Evolutionary conservation across 2,329 filamentous ascomycete species (phyloP).

Genomic region (Chalara sp.): DNA sequence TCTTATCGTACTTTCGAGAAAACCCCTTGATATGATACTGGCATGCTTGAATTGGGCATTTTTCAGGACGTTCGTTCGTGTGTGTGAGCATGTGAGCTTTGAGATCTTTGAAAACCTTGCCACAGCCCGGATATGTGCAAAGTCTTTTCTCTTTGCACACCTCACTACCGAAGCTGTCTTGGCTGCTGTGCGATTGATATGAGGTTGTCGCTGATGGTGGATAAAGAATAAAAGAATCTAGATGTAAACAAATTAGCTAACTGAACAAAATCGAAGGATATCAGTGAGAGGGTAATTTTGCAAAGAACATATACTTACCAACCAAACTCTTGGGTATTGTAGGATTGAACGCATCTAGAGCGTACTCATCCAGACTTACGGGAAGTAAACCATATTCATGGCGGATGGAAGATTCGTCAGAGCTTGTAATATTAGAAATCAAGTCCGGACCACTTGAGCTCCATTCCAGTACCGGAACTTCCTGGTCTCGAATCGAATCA

Average conservation of each 20-base stretch:
- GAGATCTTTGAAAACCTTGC: conserved; percentile 51
- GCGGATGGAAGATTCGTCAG: too few relatives aligned
- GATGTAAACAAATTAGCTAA: conserved; percentile 32
- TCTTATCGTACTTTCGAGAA: conserved; percentile 94
- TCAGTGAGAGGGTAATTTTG: conserved; percentile 37
- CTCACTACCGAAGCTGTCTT: not conserved
- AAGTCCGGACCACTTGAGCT: too few relatives aligned
- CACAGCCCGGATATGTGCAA: conserved; percentile 48
- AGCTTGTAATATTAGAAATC: too few relatives aligned
- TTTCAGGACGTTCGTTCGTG: conserved; percentile 83
- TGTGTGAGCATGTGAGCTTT: conserved; percentile 93
- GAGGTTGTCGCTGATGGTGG: not conserved
- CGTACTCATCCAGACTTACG: conserved; percentile 29
- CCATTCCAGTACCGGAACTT: too few relatives aligned
- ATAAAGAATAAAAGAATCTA: not conserved
- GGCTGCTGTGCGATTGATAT: not conserved
- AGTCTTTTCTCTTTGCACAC: conserved; percentile 15
- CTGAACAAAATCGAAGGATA: conserved; percentile 46
- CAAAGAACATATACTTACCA: conserved; percentile 35
- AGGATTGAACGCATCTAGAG: conserved; percentile 28
- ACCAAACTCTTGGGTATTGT: conserved; percentile 36
- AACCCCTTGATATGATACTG: conserved; percentile 91
- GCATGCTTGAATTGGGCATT: conserved; percentile 85
- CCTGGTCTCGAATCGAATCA: too few relatives aligned
- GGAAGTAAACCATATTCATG: conserved; percentile 23